Percentiles rank a stretch among this genome's conserved stretches.
phyloP scores from a whole-genome alignment of 192 early-diverging fungal species.

The Podila minutissima region DNA sequence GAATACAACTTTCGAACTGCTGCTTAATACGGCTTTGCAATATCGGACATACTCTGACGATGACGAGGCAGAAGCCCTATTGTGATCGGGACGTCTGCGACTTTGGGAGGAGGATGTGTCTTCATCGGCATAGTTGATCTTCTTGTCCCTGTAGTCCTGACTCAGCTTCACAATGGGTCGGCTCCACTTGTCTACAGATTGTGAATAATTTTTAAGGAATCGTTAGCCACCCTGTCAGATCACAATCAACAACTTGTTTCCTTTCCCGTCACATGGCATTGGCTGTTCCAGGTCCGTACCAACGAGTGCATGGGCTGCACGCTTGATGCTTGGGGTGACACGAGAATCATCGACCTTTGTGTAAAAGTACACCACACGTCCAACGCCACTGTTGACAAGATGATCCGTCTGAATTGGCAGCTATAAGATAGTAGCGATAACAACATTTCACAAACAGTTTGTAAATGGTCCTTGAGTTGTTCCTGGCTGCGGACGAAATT shows the following conservation, averaged over 20 bases:
- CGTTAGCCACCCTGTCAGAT: not conserved
- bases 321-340: constrained; percentile 72
- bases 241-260: no score
- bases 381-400: constrained; percentile 83
- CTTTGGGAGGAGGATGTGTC: constrained; percentile 1
- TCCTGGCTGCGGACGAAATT: not conserved
- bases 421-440: constrained; percentile 20
- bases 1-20: not conserved
- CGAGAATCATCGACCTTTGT: constrained; percentile 81
- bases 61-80: constrained; percentile 1
- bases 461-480: no score
- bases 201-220: not conserved
- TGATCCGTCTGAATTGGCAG: constrained; percentile 79
- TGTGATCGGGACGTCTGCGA: constrained; percentile 15
- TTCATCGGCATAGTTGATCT: constrained; percentile 35
- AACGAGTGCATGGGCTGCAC: constrained; percentile 81
- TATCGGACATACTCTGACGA: constrained; percentile 23
- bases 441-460: not conserved
- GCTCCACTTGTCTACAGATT: constrained; percentile 69
- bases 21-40: not conserved
- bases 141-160: constrained; percentile 73
- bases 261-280: not conserved
- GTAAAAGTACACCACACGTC: constrained; percentile 89
- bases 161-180: constrained; percentile 85
- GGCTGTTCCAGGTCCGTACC: constrained; percentile 51